phyloP scores from a whole-genome alignment of 768 basidiomycete species.

The Collybia mongolica region DNA sequence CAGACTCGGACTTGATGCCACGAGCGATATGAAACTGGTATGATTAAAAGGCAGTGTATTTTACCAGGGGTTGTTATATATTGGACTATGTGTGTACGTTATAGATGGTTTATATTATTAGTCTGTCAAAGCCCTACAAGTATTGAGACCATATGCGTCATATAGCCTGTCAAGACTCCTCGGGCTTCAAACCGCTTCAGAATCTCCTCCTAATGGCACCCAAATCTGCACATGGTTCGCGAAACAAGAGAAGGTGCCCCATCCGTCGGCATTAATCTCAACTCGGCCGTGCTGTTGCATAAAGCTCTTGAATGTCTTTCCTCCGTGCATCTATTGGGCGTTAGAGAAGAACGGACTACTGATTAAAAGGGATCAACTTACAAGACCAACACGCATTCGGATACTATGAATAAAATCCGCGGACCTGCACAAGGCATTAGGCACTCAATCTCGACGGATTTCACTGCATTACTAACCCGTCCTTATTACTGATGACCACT shows the following conservation, averaged over 20 bases:
- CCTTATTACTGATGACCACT: slow-evolving; percentile 68
- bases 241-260: slow-evolving; percentile 65
- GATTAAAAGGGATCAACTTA: slow-evolving; percentile 28
- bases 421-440: slow-evolving; percentile 18
- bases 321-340: slow-evolving; percentile 29
- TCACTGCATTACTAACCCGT: slow-evolving; percentile 27
- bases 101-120: no score
- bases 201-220: slow-evolving; percentile 26
- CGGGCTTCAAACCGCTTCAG: neutral
- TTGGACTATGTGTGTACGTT: no score
- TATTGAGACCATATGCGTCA: neutral
- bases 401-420: slow-evolving; percentile 39
- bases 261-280: slow-evolving; percentile 51
- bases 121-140: neutral
- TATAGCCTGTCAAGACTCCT: neutral
- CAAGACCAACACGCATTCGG: slow-evolving; percentile 67
- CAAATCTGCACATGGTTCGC: slow-evolving; percentile 60
- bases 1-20: neutral
- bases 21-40: neutral
- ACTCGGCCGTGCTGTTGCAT: slow-evolving; percentile 46
- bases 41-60: no score
- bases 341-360: neutral
- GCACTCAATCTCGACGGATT: neutral
- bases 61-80: no score
- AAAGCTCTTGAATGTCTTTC: slow-evolving; percentile 43